Percentiles rank a stretch among this genome's conserved stretches.
Conservation (phyloP, 2,329 filamentous ascomycete genomes). For the Cladorrhinum sp. region DNA sequence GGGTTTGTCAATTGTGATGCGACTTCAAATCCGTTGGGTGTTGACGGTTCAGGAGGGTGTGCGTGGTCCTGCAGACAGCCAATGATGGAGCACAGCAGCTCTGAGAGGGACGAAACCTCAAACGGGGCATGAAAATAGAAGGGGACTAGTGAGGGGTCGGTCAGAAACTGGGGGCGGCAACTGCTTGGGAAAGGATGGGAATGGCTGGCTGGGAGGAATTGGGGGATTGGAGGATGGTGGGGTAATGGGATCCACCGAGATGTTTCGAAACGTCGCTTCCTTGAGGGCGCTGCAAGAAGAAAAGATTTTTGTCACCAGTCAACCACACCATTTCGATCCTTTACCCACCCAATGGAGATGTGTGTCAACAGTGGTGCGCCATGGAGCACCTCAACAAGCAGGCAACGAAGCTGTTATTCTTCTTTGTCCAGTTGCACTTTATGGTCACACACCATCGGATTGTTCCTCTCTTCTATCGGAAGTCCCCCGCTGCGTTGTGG, state of each 20-base stretch:
- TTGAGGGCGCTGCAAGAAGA: neutral
- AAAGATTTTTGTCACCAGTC: neutral
- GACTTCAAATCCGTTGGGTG: neutral
- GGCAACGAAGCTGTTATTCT: neutral
- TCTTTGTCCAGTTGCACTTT: neutral
- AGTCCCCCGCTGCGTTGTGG: neutral
- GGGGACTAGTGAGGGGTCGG: neutral
- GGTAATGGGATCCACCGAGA: neutral
- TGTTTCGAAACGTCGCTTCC: conserved; percentile 18
- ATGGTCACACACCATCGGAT: neutral
- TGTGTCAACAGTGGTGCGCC: too few species aligned
- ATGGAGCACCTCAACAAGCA: neutral
- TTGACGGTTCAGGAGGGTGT: neutral
- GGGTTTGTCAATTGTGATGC: conserved; percentile 1
- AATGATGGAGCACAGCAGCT: neutral
- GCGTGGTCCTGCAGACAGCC: neutral
- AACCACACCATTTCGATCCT: neutral
- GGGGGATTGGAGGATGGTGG: neutral
- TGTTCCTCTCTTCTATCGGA: neutral
- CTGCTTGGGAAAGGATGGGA: neutral
- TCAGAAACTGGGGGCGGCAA: neutral
- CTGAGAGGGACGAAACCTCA: neutral
- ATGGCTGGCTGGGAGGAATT: neutral
- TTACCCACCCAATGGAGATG: neutral
- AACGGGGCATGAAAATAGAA: neutral